Percentiles rank a stretch among this genome's conserved stretches.
These are phyloP conservation scores for Euphorbia neoarborescens DNA, from an alignment of 441 rosid species.

Conservation along the genomic window DNA sequence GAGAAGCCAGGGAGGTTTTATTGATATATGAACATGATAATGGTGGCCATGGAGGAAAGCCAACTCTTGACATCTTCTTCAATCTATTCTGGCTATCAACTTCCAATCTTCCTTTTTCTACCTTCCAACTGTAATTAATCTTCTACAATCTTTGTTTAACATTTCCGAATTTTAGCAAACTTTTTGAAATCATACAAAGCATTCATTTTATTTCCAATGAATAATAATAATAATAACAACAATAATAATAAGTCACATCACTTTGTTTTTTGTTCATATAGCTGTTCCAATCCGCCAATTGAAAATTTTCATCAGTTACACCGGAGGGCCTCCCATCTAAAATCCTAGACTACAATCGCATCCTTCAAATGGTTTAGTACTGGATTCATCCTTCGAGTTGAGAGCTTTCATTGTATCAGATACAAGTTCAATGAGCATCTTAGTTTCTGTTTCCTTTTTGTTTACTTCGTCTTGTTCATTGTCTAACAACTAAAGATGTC, in stretches of 20 bases:
- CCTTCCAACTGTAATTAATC: not conserved
- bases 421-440: not conserved
- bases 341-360: not conserved
- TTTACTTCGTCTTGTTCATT: slow-evolving; percentile 8
- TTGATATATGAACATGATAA: slow-evolving; percentile 6
- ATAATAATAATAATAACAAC: not conserved
- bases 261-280: not conserved
- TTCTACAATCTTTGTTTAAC: too few species aligned
- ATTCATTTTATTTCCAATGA: not conserved
- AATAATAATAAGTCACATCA: not conserved
- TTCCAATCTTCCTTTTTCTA: not conserved
- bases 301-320: not conserved
- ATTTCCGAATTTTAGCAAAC: too few species aligned
- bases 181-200: not conserved
- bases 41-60: slow-evolving; percentile 3
- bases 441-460: not conserved
- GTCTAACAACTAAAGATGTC: slow-evolving; percentile 10
- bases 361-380: slow-evolving; percentile 1
- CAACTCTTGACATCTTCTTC: slow-evolving; percentile 15
- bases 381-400: not conserved
- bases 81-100: not conserved
- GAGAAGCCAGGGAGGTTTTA: not conserved
- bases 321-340: not conserved
- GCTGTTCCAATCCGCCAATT: not conserved
- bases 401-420: slow-evolving; percentile 2